Evolutionary conservation across 805 yeast genomes (phyloP).

Genomic region (Ogataea zsoltii): DNA sequence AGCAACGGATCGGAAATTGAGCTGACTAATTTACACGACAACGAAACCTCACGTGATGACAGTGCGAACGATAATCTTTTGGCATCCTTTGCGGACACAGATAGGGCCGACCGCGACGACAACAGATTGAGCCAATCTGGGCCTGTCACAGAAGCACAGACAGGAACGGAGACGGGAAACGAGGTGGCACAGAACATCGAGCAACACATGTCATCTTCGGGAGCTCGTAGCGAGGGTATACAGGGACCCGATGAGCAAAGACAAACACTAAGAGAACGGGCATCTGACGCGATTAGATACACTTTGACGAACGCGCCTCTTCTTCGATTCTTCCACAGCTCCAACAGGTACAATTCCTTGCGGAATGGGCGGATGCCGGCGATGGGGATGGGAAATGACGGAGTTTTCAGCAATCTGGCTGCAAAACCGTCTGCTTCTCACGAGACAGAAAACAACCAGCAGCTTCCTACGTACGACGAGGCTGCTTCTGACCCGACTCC

Average conservation of each 20-base stretch:
- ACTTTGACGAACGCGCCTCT: constrained; percentile 33
- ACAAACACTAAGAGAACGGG: constrained; percentile 12
- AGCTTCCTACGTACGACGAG: constrained; percentile 88
- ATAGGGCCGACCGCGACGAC: constrained; percentile 1
- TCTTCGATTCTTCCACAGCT: constrained; percentile 26
- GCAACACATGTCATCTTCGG: constrained; percentile 4
- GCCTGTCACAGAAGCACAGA: too few species aligned
- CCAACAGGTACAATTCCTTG: constrained; percentile 27
- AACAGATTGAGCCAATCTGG: constrained; percentile 6
- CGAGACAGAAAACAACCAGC: constrained; percentile 54
- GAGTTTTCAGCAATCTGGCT: constrained; percentile 87
- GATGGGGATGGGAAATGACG: constrained; percentile 60
- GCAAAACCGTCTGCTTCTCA: constrained; percentile 65
- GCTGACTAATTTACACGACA: not conserved
- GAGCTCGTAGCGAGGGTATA: not conserved
- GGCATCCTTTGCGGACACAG: constrained; percentile 4
- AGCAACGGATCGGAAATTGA: constrained; percentile 4
- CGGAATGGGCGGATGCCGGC: constrained; percentile 14
- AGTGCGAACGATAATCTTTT: not conserved
- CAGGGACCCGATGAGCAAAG: not conserved
- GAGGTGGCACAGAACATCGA: constrained; percentile 7
- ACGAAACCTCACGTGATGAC: not conserved
- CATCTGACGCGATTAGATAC: constrained; percentile 9
- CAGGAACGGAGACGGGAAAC: not conserved
- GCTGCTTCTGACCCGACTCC: constrained; percentile 94